Conservation (phyloP, 306 rosid species). For the Nissolia schottii region DNA sequence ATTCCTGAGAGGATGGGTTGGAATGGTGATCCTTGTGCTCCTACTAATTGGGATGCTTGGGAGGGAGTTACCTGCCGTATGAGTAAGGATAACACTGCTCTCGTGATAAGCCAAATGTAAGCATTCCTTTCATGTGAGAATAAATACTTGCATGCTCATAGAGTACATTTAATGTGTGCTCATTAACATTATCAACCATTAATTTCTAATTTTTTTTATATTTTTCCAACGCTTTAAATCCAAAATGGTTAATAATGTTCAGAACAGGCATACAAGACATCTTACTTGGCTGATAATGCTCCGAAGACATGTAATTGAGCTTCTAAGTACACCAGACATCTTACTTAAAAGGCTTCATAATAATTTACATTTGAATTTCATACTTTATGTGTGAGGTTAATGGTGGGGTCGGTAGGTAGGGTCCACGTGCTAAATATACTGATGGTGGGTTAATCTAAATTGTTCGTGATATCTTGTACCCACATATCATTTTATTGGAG, state of each 20-base stretch:
- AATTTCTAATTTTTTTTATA: no score
- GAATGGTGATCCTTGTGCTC: constrained; percentile 99
- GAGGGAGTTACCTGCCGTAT: constrained; percentile 90
- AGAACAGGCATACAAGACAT: no score
- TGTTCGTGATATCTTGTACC: constrained; percentile 6
- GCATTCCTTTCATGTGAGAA: constrained; percentile 30
- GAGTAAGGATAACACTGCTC: constrained; percentile 49
- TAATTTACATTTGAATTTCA: background rate
- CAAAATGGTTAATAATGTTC: no score
- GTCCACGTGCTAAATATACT: background rate
- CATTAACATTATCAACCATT: no score
- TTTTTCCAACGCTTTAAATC: no score
- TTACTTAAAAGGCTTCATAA: constrained; percentile 1
- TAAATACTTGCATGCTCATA: no score
- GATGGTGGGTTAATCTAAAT: constrained; percentile 11
- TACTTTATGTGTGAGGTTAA: background rate
- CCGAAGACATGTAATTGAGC: background rate
- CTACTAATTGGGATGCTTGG: constrained; percentile 97
- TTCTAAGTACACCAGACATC: background rate
- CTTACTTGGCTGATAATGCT: no score
- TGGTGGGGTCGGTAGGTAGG: constrained; percentile 20
- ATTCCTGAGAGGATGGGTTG: constrained; percentile 98
- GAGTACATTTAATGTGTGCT: no score
- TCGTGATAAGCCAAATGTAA: constrained; percentile 84
- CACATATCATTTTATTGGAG: constrained; percentile 15